Evolutionary conservation across 2,329 filamentous ascomycete species (phyloP), one percentile per base, ranked within the genome.

Genomic region (Coniochaeta sp.): DNA sequence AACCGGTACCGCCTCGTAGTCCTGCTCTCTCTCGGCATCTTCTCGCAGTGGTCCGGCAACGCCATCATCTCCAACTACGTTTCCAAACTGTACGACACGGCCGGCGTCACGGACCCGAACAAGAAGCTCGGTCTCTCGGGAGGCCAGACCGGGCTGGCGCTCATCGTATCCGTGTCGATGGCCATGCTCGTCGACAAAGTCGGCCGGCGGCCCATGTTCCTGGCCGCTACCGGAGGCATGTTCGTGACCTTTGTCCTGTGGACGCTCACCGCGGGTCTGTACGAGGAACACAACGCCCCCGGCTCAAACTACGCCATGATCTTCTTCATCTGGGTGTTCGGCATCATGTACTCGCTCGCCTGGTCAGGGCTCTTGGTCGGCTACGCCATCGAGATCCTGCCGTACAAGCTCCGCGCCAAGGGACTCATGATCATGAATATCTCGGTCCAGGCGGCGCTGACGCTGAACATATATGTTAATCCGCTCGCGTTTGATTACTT

Each of bases 11-110:
- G 87, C 9, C 74, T 89, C 50, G 77, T 81, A 54, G 81, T 89
- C 59, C 76, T 88, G 44, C 71, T 87, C 44, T 87, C 83, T 0
- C 77, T 89, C 19, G 86, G 85, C 66, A 73, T 89, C 65, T 87
- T 89, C 68, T 87, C 84, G 1, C 86, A 89, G 71, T 89, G 86
- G 73, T 85, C 81, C 58, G 86, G 87, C 54, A 89, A 89, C 68
- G 85, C 83, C 19, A 73, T 89, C 1, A 83, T 89, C 67, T 85
- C 80, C 63, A 88, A 89, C 73, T 89, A 89, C 70, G 84, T 86
- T 66, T 81, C 85, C 61, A 76, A 79, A 60, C 79, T 89, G 63
- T 87, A 87, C 72, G 74, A 79, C 42, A 80, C 80, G 56, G 84
- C 85, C 55, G 86, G 85, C 50, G 87, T 89, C 67, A 81, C 66